phyloP scores from a whole-genome alignment of 495 filamentous ascomycete genomes.

The Geoglossum glabrum region DNA sequence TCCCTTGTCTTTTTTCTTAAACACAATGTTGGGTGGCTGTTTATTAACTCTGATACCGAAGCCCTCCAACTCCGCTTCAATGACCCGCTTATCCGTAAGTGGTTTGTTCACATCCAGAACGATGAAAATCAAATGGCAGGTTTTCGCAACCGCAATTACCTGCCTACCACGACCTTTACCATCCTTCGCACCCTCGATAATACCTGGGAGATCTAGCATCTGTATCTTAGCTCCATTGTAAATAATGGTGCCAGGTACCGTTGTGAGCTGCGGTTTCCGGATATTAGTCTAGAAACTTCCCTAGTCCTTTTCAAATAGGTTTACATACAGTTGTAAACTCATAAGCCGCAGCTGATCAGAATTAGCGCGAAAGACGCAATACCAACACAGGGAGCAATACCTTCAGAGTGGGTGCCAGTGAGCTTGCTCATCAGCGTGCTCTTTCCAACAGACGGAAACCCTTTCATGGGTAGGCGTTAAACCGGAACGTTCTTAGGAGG shows the following conservation, averaged over 20 bases:
- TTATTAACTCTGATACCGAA: constrained; percentile 98
- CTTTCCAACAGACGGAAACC: constrained; percentile 94
- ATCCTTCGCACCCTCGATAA: constrained; percentile 96
- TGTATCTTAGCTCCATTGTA: constrained; percentile 97
- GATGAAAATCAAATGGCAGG: constrained; percentile 96
- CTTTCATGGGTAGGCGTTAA: background rate
- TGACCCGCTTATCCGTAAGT: constrained; percentile 86
- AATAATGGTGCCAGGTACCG: constrained; percentile 85
- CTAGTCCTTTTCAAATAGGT: background rate
- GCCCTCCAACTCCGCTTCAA: constrained; percentile 90
- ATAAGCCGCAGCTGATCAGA: constrained; percentile 60
- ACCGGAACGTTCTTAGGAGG: background rate
- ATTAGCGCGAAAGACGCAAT: background rate
- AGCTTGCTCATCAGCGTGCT: constrained; percentile 88
- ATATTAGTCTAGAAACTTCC: constrained; percentile 6
- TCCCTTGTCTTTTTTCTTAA: constrained; percentile 98
- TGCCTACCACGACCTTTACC: constrained; percentile 95
- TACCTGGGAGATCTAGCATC: constrained; percentile 96
- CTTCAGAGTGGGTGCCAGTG: constrained; percentile 91
- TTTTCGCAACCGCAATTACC: constrained; percentile 97
- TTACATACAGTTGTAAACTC: constrained; percentile 68
- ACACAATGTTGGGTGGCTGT: constrained; percentile 85
- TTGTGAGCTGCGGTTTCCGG: constrained; percentile 40
- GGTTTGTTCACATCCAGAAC: constrained; percentile 98
- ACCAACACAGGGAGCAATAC: constrained; percentile 13